Evolutionary conservation across 2,329 filamentous ascomycete genomes (phyloP), one percentile per base, ranked within the genome.

Genomic region (Fusarium sp.): DNA sequence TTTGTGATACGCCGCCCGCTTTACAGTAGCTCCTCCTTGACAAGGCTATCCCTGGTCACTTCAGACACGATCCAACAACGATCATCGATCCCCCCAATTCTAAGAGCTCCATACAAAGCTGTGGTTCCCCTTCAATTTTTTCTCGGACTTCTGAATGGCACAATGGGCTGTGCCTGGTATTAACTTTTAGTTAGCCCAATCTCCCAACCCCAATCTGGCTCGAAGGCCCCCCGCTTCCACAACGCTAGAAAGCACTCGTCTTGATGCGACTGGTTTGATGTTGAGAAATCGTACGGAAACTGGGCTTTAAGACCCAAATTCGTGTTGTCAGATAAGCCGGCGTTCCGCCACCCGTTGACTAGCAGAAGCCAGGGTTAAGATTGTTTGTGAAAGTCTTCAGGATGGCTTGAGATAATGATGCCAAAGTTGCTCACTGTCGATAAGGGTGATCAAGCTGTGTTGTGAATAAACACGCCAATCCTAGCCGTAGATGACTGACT

Each of bases 311-410:
- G 20, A 28, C 28, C 38, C 40, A 15, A 33, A 26, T 54, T 45
- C 51, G 18, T 53, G 13, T 22, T 63, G 38, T 56, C 63, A 72
- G 58, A 63, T 57, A 66, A 68, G 57, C 56, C 59, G 63, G 63
- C 62, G 63, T 58, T 45, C 57, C 57, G 66, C 71, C 66, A 72
- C 71, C 69, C 69, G 69, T 54, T 42, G 17, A 48, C 61, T 71
- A 71, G 60, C 43, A 62, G 43, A 36, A 43, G 24, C 44, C 17
- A 17, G 40, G 31, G 42, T 38, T 28, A 40, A 46, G 34, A 39
- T 50, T 42, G 34, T 15, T 14, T 33, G 22, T 28, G 28, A 42
- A 51, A 26, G 43, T 58, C 15, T 40, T 40, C 20, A 18, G 40
- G 22, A 24, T 42, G 46, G 13, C 22, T 54, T 43, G 4, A 26